Base-by-base conservation (phyloP, 2,329 filamentous ascomycete species). In the Curvularia sp. region DNA sequence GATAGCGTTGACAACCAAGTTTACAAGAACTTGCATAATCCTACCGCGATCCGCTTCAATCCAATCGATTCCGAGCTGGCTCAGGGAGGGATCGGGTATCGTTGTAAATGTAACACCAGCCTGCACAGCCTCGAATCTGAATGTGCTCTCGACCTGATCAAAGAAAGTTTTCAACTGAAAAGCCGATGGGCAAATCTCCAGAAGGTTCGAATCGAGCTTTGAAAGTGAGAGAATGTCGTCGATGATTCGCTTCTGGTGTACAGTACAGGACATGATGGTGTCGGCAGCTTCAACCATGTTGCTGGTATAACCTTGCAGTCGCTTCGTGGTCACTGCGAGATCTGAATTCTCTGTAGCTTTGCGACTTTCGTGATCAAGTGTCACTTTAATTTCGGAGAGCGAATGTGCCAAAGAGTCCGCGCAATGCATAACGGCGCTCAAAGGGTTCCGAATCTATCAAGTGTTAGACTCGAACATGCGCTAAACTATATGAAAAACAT, bases 1-100 rank as follows among this genome's bases (percentile, higher is more conserved):
- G 39, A 74, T 68, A 2, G 71, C 69, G 43, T 74, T 74, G 4
- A 66, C 69, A n/a, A 74, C 47, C 22, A 74, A 60, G 43, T 74
- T 74, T 39, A 74, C 67, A 2, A 72, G 56, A 4, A 74, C 58
- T 47, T 70, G 58, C 33, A 62, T 55, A 8, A 66, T 49, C 28
- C 63, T 47, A 2, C 49, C 48, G 1, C 60, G 61, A 46, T 59
- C 60, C 2, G 67, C 58, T 10, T 60, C 41, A 1, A 66, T 54
- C 22, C 24, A 52, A 10, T 63, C 53, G 22, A 69, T 49, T 9
- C 42, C 49, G n/a, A 66, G 48, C 5, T 61, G 38, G 10, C 43
- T 47, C 24, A 60, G 51, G 2, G 59, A 56, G 5, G 58, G 46
- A 24, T 67, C 57, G 1, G 50, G 67, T 28, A 13, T 41, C 39